Conservation (phyloP, 495 filamentous ascomycete species). For the Penicillium silybi region DNA sequence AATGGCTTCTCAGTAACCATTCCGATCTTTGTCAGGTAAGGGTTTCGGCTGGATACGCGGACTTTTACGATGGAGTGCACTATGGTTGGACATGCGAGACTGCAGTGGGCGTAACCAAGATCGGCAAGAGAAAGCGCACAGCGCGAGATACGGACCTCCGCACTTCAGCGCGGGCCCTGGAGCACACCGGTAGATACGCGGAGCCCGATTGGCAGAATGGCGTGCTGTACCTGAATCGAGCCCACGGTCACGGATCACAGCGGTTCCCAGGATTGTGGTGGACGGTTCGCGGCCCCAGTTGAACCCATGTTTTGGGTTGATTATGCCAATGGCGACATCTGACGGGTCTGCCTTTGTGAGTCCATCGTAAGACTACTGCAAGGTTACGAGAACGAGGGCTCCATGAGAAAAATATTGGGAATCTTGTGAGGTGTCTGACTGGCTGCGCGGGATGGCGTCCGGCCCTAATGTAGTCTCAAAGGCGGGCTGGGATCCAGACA, state of each 20-base stretch:
- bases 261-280: conserved; percentile 5
- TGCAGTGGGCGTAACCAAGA: neutral
- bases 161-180: neutral
- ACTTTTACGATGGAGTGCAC: neutral
- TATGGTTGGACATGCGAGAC: neutral
- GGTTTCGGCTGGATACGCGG: conserved; percentile 8
- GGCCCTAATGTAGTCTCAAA: neutral
- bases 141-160: conserved; percentile 1
- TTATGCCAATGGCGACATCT: neutral
- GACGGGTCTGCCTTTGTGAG: neutral
- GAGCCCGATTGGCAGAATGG: conserved; percentile 14
- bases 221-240: conserved; percentile 8
- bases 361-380: neutral
- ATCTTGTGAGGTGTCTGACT: neutral
- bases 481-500: neutral
- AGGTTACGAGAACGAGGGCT: neutral
- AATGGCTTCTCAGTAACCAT: neutral
- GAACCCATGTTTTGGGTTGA: conserved; percentile 3
- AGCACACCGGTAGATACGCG: neutral
- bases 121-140: neutral
- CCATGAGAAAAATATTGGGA: neutral
- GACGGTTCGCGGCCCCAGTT: conserved; percentile 6
- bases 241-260: conserved; percentile 9
- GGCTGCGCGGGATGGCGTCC: neutral
- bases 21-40: conserved; percentile 10